Percentiles rank a stretch among this genome's conserved stretches.
Evolutionary conservation across 1,284 basidiomycete species (phyloP).

Genomic region (Marasmius tenuissimus): DNA sequence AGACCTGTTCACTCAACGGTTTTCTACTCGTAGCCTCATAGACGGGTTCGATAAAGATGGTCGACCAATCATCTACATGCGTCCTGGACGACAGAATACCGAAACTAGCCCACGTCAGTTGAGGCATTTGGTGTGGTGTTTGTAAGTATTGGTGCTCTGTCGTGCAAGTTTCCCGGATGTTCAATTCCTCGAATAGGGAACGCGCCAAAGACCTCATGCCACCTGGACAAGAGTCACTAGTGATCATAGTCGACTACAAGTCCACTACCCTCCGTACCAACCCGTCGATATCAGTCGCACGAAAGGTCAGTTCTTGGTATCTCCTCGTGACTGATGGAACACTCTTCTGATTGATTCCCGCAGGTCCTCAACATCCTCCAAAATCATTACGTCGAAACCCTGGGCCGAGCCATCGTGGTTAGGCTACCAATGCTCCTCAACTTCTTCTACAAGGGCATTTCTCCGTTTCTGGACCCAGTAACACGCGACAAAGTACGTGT

Average conservation of each 20-base stretch:
- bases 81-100: slow-evolving; percentile 82
- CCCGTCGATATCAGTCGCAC: slow-evolving; percentile 76
- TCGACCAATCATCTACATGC: slow-evolving; percentile 82
- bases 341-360: background rate
- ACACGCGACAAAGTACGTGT: slow-evolving; percentile 80
- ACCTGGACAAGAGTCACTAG: slow-evolving; percentile 75
- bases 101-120: slow-evolving; percentile 74
- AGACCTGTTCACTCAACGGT: background rate
- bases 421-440: slow-evolving; percentile 80
- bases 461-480: slow-evolving; percentile 87
- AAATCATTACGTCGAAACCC: slow-evolving; percentile 88
- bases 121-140: slow-evolving; percentile 78
- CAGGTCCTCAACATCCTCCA: slow-evolving; percentile 82
- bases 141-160: slow-evolving; percentile 52
- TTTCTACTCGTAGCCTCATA: slow-evolving; percentile 53
- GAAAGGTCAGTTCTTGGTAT: slow-evolving; percentile 49
- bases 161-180: background rate
- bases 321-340: background rate
- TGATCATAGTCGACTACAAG: slow-evolving; percentile 84
- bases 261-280: slow-evolving; percentile 78
- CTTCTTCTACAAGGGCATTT: slow-evolving; percentile 87
- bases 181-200: slow-evolving; percentile 49
- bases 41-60: slow-evolving; percentile 84
- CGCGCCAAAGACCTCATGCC: slow-evolving; percentile 87
- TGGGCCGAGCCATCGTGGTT: slow-evolving; percentile 83